These are phyloP conservation scores for Yamadazyma akitaensis DNA, from an alignment of 805 yeast species.

Conservation along the genomic window DNA sequence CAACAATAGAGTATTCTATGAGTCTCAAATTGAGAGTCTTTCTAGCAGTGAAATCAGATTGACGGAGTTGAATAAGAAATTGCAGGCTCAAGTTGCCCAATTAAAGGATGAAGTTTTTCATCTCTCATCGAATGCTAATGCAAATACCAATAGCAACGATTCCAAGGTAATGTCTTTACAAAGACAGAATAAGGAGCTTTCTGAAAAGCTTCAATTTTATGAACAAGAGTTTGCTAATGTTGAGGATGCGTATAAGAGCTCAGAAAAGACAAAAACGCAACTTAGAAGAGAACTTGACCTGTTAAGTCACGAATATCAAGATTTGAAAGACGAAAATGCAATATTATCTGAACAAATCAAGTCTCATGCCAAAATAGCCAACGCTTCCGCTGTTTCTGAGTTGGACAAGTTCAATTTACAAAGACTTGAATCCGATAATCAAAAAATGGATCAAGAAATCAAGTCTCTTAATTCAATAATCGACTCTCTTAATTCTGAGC, in stretches of 20 bases:
- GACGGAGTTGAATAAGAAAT: slow-evolving; percentile 16
- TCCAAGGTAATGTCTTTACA: slow-evolving; percentile 13
- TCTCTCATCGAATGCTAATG: slow-evolving; percentile 15
- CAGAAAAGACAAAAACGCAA: slow-evolving; percentile 23
- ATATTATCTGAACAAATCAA: slow-evolving; percentile 19
- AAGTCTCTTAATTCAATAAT: slow-evolving; percentile 33
- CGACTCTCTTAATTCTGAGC: slow-evolving; percentile 33
- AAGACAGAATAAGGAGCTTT: slow-evolving; percentile 20
- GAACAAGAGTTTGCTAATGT: slow-evolving; percentile 26
- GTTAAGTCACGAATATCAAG: slow-evolving; percentile 18
- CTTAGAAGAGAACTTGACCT: slow-evolving; percentile 17
- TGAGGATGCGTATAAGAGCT: slow-evolving; percentile 21
- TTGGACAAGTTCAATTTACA: slow-evolving; percentile 20
- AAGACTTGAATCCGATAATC: slow-evolving; percentile 23
- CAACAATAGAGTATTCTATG: slow-evolving; percentile 15
- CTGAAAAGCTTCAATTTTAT: slow-evolving; percentile 24
- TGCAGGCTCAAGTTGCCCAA: slow-evolving; percentile 27
- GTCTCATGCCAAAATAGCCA: slow-evolving; percentile 5
- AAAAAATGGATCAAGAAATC: slow-evolving; percentile 22
- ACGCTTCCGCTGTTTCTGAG: slow-evolving; percentile 18
- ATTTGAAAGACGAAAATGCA: slow-evolving; percentile 28
- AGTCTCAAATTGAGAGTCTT: slow-evolving; percentile 23
- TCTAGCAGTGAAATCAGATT: slow-evolving; percentile 19
- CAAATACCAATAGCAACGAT: slow-evolving; percentile 9
- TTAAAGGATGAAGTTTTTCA: slow-evolving; percentile 23